These are phyloP conservation scores for Canavalia ensiformis DNA, from an alignment of 306 rosid species.

Conservation along the genomic window DNA sequence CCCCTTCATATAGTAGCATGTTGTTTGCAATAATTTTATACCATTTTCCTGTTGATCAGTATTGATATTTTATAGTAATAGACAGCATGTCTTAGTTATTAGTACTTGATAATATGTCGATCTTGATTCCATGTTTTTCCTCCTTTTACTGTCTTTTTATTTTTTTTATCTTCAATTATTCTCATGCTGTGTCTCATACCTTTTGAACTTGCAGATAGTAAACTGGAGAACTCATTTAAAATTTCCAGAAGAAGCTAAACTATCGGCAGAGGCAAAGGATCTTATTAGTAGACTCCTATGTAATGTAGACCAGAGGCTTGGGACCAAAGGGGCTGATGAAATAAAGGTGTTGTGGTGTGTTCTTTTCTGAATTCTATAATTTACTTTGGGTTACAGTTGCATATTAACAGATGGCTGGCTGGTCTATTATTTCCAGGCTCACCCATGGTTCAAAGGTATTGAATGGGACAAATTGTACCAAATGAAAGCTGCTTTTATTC, in stretches of 20 bases:
- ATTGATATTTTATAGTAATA: slow-evolving; percentile 25
- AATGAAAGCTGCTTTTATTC: slow-evolving; percentile 97
- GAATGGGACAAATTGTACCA: slow-evolving; percentile 95
- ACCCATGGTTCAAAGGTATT: slow-evolving; percentile 90
- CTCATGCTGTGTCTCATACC: slow-evolving; percentile 35
- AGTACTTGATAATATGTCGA: background rate
- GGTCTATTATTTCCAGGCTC: slow-evolving; percentile 73
- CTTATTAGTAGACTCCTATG: slow-evolving; percentile 88
- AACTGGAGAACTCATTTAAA: slow-evolving; percentile 95
- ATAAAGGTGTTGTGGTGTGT: slow-evolving; percentile 94
- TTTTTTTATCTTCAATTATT: slow-evolving; percentile 38
- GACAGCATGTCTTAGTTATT: background rate
- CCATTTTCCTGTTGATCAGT: background rate
- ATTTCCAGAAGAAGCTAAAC: slow-evolving; percentile 97
- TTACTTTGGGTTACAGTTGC: slow-evolving; percentile 42
- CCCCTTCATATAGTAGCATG: slow-evolving; percentile 5
- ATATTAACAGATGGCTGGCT: slow-evolving; percentile 49
- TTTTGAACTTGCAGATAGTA: slow-evolving; percentile 79
- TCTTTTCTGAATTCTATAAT: slow-evolving; percentile 59
- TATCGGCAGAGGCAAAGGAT: slow-evolving; percentile 93
- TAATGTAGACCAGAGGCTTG: slow-evolving; percentile 96
- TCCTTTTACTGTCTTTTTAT: slow-evolving; percentile 8
- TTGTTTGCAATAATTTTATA: background rate
- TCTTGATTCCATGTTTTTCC: background rate
- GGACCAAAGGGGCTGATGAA: slow-evolving; percentile 97